Conservation (phyloP, 805 yeast species). For the Wickerhamiella australiensis region DNA sequence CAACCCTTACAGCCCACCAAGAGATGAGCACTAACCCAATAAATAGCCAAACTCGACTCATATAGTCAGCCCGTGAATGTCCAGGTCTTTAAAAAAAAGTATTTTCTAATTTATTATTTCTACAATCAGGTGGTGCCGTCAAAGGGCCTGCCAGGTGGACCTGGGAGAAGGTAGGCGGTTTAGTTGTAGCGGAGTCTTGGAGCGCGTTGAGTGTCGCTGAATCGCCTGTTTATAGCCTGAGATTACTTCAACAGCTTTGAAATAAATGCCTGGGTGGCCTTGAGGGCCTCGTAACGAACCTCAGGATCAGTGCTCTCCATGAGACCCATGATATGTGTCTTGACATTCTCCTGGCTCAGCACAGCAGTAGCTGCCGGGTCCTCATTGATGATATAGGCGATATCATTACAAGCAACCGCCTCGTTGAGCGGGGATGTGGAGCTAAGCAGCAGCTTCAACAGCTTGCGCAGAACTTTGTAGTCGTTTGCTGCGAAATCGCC, state of each 20-base stretch:
- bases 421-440: slow-evolving; percentile 27
- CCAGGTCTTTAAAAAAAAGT: no score
- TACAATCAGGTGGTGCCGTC: no score
- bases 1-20: slow-evolving; percentile 3
- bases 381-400: slow-evolving; percentile 47
- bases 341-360: slow-evolving; percentile 46
- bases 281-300: slow-evolving; percentile 87
- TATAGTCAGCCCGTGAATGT: no score
- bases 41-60: no score
- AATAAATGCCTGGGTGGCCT: slow-evolving; percentile 87
- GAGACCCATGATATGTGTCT: slow-evolving; percentile 71
- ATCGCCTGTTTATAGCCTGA: no score
- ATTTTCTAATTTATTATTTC: no score
- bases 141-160: no score
- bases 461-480: slow-evolving; percentile 56
- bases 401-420: slow-evolving; percentile 58
- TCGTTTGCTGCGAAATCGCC: slow-evolving; percentile 62
- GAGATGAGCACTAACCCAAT: no score
- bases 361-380: slow-evolving; percentile 49
- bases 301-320: slow-evolving; percentile 72
- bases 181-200: no score
- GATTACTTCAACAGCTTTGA: slow-evolving; percentile 48
- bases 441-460: slow-evolving; percentile 33
- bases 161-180: no score
- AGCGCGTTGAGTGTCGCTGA: no score